A percentile compares a stretch with the other conserved stretches of the same genome.
Conservation (phyloP, 495 filamentous ascomycete species). For the Aspergillus bridgeri region DNA sequence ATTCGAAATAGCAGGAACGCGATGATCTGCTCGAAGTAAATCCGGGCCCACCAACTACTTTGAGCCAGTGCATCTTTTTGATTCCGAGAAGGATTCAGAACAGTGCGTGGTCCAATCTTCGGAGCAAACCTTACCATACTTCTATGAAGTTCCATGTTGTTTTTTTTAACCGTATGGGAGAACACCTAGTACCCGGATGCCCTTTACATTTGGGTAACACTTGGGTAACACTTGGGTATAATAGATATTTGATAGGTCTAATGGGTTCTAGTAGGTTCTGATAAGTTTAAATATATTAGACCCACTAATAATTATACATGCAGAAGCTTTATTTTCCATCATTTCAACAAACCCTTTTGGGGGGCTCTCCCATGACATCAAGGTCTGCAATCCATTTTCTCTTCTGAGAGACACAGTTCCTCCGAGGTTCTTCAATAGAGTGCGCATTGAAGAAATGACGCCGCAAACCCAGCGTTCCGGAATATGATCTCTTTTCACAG, state of each 20-base stretch:
- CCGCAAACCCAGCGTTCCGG: not conserved
- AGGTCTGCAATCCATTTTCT: slow-evolving; percentile 6
- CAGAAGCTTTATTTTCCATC: too few species aligned
- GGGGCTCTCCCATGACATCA: too few species aligned
- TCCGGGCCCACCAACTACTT: slow-evolving; percentile 28
- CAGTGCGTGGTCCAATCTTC: not conserved
- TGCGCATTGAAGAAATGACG: slow-evolving; percentile 8
- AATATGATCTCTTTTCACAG: slow-evolving; percentile 3
- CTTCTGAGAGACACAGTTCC: slow-evolving; percentile 9
- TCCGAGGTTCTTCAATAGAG: slow-evolving; percentile 7
- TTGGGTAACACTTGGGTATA: too few species aligned
- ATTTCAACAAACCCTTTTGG: too few species aligned
- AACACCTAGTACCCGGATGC: too few species aligned
- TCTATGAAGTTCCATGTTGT: too few species aligned
- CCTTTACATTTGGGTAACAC: too few species aligned
- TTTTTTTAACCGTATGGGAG: too few species aligned
- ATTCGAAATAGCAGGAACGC: slow-evolving; percentile 1
- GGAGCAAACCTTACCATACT: not conserved
- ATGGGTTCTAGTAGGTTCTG: too few species aligned
- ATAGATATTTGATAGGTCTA: too few species aligned
- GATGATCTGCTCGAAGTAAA: slow-evolving; percentile 24
- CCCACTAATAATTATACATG: too few species aligned
- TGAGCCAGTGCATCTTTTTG: slow-evolving; percentile 5
- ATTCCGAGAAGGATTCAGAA: slow-evolving; percentile 10
- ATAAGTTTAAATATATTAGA: too few species aligned